Base-by-base conservation (phyloP, 306 rosid genomes). In the Vigna hirtella region DNA sequence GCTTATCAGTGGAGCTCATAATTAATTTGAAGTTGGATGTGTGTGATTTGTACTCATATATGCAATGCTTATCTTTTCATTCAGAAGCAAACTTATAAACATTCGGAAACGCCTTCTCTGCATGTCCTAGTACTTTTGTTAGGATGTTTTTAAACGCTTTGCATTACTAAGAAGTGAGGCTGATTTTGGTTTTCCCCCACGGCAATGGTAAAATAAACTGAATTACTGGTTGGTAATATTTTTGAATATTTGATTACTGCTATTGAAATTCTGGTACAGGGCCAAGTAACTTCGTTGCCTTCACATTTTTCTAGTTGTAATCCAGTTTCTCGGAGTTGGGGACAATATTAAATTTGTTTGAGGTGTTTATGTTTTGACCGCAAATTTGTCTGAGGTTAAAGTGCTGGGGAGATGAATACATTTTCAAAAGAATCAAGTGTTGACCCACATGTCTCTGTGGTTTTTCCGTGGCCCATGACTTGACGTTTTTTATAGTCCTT, bases 111-210 rank as follows among this genome's bases (percentile, higher is more conserved):
- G 34, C 51, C 51, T 55, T 66, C 47, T 45, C 64, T 72, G 69
- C 80, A 76, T 71, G 57, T 68, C 40, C 30, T 75, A 14, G 7
- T 43, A 52, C 15, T 43, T 36, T 38, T 58, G 14, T 57, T 34
- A 16, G 56, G 49, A 68, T 67, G 50, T n/a, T 73, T 17, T 40
- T 55, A 51, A 56, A 36, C 32, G n/a, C 51, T 53, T 79, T 74
- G 79, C 72, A 20, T 74, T 52, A 81, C 40, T 18, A 68, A 47
- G 28, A 22, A 67, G 20, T 72, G 68, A 24, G 2, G 52, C 77
- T 51, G 52, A 43, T 76, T 59, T 38, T 16, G 62, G 52, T 24
- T 24, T 24, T 24, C 28, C 28, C 28, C 2, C 28, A 1, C 2
- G 28, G 28, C 45, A 40, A 49, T 15, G 69, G 26, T 69, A 42